These are phyloP conservation scores for Adansonia gregorii DNA, from an alignment of 441 rosid genomes.

Conservation along the genomic window DNA sequence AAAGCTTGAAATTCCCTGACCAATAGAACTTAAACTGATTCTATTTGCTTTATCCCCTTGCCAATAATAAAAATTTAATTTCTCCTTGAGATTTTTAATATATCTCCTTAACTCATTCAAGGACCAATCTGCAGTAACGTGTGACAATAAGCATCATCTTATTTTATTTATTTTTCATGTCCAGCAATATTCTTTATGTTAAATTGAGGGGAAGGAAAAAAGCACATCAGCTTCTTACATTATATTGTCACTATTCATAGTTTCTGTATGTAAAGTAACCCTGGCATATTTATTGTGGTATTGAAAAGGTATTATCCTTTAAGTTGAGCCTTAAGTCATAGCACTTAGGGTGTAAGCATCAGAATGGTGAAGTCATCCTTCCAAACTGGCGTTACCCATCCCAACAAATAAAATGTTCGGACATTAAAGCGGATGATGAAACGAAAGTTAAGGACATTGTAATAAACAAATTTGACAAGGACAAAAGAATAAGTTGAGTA, in stretches of 20 bases:
- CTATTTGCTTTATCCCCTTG: conserved; percentile 33
- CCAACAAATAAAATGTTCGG: background rate
- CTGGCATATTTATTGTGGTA: background rate
- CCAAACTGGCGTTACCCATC: conserved; percentile 26
- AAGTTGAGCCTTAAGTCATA: conserved; percentile 24
- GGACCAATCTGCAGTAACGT: conserved; percentile 31
- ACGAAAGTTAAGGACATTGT: conserved; percentile 19
- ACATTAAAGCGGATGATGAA: conserved; percentile 22
- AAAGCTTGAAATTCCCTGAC: conserved; percentile 48
- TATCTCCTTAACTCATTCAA: conserved; percentile 27
- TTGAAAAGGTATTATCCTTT: conserved; percentile 20
- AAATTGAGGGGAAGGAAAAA: too few relatives aligned
- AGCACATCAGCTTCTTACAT: too few relatives aligned
- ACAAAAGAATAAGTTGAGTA: background rate
- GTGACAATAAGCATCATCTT: conserved; percentile 23
- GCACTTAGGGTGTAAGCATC: conserved; percentile 43
- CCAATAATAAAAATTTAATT: conserved; percentile 31
- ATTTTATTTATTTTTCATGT: conserved; percentile 13
- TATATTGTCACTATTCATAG: too few relatives aligned
- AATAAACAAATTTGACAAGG: conserved; percentile 31
- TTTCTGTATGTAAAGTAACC: background rate
- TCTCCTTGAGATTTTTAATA: conserved; percentile 22
- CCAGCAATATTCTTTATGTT: conserved; percentile 29
- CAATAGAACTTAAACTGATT: conserved; percentile 32
- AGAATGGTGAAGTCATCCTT: conserved; percentile 30